phyloP scores from a whole-genome alignment of 441 rosid species.

The Gossypium aridum region DNA sequence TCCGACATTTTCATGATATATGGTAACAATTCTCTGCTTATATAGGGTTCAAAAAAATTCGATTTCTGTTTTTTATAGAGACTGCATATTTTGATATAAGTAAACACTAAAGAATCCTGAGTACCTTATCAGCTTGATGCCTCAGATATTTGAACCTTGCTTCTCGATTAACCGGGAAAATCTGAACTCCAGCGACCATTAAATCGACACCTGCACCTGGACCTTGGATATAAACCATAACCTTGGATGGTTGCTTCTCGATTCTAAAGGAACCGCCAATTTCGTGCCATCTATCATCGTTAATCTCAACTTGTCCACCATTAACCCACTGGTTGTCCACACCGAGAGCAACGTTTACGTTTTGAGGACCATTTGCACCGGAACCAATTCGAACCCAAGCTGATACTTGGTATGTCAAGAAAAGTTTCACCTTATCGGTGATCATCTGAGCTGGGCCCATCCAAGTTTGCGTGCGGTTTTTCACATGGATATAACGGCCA shows the following conservation, averaged over 20 bases:
- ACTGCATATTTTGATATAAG: background rate
- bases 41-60: background rate
- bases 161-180: constrained; percentile 66
- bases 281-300: constrained; percentile 75
- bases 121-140: constrained; percentile 63
- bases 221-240: constrained; percentile 84
- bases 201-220: constrained; percentile 67
- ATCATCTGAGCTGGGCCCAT: constrained; percentile 96
- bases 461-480: constrained; percentile 75
- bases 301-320: constrained; percentile 76
- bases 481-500: constrained; percentile 63
- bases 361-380: constrained; percentile 57
- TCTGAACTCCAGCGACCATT: constrained; percentile 77
- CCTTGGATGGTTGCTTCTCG: constrained; percentile 79
- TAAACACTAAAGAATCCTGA: background rate
- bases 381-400: constrained; percentile 86
- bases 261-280: constrained; percentile 78
- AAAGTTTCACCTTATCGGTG: constrained; percentile 65
- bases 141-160: constrained; percentile 56
- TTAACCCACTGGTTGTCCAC: constrained; percentile 86
- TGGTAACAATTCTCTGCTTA: background rate
- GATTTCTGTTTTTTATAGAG: background rate
- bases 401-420: constrained; percentile 82
- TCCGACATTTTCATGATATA: background rate
- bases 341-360: constrained; percentile 73